Percentiles rank a stretch among this genome's conserved stretches.
Evolutionary conservation across 768 basidiomycete species (phyloP).

Genomic region (Psilocybe cubensis): DNA sequence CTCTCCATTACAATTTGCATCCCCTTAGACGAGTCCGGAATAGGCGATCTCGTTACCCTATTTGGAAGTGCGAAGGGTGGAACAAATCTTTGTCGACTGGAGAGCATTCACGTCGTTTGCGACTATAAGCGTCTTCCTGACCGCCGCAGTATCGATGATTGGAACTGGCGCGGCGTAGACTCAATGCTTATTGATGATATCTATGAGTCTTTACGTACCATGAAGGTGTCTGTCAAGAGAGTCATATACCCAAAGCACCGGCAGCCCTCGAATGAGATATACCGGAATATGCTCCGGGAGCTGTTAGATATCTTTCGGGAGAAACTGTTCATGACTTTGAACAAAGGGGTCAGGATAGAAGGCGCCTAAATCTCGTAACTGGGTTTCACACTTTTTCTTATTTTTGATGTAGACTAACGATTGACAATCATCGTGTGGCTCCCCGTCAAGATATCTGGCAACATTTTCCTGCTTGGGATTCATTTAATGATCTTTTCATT

Average conservation of each 20-base stretch:
- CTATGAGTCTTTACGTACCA: slow-evolving; percentile 1
- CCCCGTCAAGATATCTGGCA: too few relatives aligned
- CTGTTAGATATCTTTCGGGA: background rate
- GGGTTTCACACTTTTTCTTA: too few relatives aligned
- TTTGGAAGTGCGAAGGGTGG: background rate
- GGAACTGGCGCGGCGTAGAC: slow-evolving; percentile 15
- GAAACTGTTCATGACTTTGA: background rate
- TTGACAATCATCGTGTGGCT: too few relatives aligned
- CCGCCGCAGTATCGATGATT: background rate
- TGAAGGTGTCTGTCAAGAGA: slow-evolving; percentile 15
- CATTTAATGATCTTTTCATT: too few relatives aligned
- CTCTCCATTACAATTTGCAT: background rate
- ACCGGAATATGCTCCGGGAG: background rate
- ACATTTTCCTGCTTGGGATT: too few relatives aligned
- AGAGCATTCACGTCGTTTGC: slow-evolving; percentile 17
- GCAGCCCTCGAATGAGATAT: background rate
- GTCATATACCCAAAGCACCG: background rate
- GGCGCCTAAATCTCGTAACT: background rate
- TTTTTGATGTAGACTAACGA: too few relatives aligned
- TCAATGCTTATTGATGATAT: slow-evolving; percentile 4
- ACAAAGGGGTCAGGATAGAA: background rate
- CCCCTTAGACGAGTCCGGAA: background rate
- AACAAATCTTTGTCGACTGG: slow-evolving; percentile 1
- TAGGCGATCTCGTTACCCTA: background rate
- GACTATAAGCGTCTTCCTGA: slow-evolving; percentile 16